These are phyloP conservation scores for Diaporthe australafricana DNA, from an alignment of 2,329 filamentous ascomycete species.

Conservation along the genomic window DNA sequence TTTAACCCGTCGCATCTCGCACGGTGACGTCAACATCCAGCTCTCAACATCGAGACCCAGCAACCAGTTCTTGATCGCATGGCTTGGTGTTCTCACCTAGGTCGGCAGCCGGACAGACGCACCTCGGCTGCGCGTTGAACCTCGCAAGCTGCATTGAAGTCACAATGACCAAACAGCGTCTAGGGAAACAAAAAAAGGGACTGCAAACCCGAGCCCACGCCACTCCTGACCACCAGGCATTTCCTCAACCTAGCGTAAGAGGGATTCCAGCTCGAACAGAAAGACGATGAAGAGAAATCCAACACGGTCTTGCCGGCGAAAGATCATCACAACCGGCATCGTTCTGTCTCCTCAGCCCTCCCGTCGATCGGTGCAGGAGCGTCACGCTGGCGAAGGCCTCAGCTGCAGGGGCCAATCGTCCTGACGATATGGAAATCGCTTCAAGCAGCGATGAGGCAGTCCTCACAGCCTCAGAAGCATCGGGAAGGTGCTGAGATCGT, in stretches of 20 bases:
- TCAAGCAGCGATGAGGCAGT: not conserved
- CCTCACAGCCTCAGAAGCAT: not conserved
- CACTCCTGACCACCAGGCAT: not conserved
- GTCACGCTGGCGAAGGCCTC: not conserved
- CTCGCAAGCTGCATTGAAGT: not conserved
- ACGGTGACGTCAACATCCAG: not conserved
- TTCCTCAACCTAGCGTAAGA: too few relatives aligned
- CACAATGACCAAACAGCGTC: not conserved
- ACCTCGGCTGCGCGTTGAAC: not conserved
- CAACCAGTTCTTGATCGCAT: not conserved
- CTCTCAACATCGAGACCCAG: not conserved
- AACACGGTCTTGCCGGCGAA: not conserved
- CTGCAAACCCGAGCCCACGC: not conserved
- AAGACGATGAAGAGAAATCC: too few relatives aligned
- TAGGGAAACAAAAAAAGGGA: not conserved
- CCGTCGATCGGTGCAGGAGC: not conserved
- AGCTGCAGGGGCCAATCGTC: not conserved
- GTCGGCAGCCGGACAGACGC: not conserved
- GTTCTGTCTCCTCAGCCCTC: not conserved
- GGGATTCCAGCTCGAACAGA: not conserved
- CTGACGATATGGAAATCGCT: not conserved
- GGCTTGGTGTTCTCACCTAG: too few relatives aligned
- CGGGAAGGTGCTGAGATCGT: not conserved
- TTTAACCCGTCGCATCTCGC: not conserved
- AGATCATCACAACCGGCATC: too few relatives aligned